Base-by-base conservation (phyloP, 2,329 filamentous ascomycete species). In the Celoporthe dispersa region DNA sequence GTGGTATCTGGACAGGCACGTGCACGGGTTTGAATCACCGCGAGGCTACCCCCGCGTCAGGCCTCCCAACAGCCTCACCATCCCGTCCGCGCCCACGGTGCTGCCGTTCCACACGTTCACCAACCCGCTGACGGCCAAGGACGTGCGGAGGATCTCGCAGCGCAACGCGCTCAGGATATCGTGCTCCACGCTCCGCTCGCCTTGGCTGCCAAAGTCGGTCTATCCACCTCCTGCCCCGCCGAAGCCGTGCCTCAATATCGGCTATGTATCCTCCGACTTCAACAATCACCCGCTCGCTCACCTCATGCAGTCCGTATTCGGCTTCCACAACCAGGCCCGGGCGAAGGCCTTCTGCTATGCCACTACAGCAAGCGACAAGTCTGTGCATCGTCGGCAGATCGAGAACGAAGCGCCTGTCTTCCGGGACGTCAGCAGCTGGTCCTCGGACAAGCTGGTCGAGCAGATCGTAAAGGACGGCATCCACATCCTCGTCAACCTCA, bases 231-330 rank as follows among this genome's bases (percentile, higher is more conserved):
- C 96, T 0, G 80, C 88, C 2, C 94, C 96, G 1, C 96, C 96
- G 1, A 86, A 84, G 59, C 94, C 94, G 0, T 89, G 91, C 73
- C 85, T 99, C n/a, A 95, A 94, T 74, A 90, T 99, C 71, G 96
- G 96, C 62, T 99, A 99, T 79, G 90, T 99, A 51, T 98, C 96
- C 3, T 98, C 96, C 0, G 96, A 99, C 80, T 99, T 99, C 81
- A 99, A 99, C 78, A 99, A 99, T 76, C 96, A 99, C 78, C 96
- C 96, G 4, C 84, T 99, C 44, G 96, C 96, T 33, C 96, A 99
- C 81, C 80, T 99, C 86, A 99, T 99, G 96, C 96, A 99, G 82
- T 98, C 96, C 1, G 94, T 98, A 7, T 99, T 99, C 80, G 96
- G 96, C 0, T 85, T 98, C 70, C 96, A 99, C 77, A 85, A 97